phyloP scores from a whole-genome alignment of 2,329 filamentous ascomycete genomes.

The Chaetomium sp. region DNA sequence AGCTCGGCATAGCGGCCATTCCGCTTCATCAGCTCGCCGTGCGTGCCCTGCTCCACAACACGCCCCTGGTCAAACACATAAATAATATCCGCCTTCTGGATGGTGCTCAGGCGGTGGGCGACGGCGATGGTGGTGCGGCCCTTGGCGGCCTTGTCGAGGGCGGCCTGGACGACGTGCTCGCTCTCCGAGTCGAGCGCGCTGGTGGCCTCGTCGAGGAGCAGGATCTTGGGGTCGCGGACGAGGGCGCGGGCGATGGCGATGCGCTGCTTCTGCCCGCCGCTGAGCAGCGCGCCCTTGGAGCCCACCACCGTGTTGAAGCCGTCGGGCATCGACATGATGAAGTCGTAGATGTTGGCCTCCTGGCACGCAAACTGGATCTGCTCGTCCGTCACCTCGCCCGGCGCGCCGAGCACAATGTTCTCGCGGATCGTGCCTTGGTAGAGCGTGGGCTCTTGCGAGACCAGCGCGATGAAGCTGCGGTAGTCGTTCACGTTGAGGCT shows the following conservation, averaged over 20 bases:
- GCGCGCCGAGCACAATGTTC: conserved; percentile 80
- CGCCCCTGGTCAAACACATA: conserved; percentile 94
- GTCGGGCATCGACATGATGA: conserved; percentile 82
- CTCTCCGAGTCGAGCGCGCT: conserved; percentile 74
- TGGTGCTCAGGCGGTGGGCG: conserved; percentile 87
- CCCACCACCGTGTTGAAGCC: conserved; percentile 86
- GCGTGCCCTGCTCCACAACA: conserved; percentile 82
- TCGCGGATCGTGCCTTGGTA: conserved; percentile 92
- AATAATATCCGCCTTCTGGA: conserved; percentile 91
- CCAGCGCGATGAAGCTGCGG: conserved; percentile 79
- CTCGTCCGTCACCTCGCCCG: conserved; percentile 69
- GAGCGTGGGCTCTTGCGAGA: conserved; percentile 90
- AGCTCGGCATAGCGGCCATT: conserved; percentile 76
- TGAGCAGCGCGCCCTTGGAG: conserved; percentile 80
- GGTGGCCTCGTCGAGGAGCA: conserved; percentile 82
- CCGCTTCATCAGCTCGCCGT: conserved; percentile 69
- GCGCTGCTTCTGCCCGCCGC: conserved; percentile 92
- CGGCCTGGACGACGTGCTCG: conserved; percentile 79
- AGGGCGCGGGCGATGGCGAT: conserved; percentile 91
- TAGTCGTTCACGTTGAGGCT: conserved; percentile 84
- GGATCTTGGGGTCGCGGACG: conserved; percentile 84
- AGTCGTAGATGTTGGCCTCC: conserved; percentile 91
- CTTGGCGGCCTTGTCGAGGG: conserved; percentile 78
- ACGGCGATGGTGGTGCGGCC: conserved; percentile 91
- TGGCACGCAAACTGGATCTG: conserved; percentile 77